Evolutionary conservation across 768 basidiomycete genomes (phyloP).

Genomic region (Mycena galericulata): DNA sequence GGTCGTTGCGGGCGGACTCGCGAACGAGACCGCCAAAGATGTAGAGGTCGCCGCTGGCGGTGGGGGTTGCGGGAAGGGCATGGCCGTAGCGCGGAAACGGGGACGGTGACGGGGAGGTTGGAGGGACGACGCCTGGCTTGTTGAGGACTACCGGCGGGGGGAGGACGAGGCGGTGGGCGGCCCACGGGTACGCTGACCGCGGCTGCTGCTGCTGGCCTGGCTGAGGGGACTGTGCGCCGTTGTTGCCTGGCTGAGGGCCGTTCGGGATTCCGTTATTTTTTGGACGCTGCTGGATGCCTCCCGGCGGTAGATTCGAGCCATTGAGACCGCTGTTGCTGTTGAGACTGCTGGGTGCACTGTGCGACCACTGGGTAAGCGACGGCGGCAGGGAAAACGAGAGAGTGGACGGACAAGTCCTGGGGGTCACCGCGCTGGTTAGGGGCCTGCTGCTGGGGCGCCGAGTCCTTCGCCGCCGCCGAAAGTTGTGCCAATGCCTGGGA

Average conservation of each 20-base stretch:
- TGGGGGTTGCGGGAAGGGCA: constrained; percentile 84
- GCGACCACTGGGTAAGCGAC: constrained; percentile 12
- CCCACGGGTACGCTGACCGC: constrained; percentile 86
- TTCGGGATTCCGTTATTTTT: constrained; percentile 14
- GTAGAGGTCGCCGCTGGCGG: constrained; percentile 89
- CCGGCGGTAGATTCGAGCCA: constrained; percentile 25
- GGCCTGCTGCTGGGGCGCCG: constrained; percentile 43
- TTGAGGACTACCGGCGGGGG: constrained; percentile 74
- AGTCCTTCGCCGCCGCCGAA: constrained; percentile 45
- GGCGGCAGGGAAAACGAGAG: constrained; percentile 10
- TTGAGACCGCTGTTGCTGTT: constrained; percentile 37
- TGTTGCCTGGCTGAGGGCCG: constrained; percentile 7
- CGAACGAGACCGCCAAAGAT: constrained; percentile 97
- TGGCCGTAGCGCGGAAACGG: constrained; percentile 98
- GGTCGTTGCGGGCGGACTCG: constrained; percentile 90
- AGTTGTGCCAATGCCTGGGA: constrained; percentile 77
- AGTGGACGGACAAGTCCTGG: constrained; percentile 41
- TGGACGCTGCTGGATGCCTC: constrained; percentile 22
- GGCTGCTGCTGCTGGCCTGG: constrained; percentile 40
- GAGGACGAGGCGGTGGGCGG: constrained; percentile 77
- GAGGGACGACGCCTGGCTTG: constrained; percentile 73
- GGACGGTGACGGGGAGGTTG: constrained; percentile 79
- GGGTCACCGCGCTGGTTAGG: constrained; percentile 23
- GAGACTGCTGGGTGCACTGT: constrained; percentile 39
- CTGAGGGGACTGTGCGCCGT: constrained; percentile 28